phyloP scores from a whole-genome alignment of 345 rosid species.

The Citrus cavaleriei region DNA sequence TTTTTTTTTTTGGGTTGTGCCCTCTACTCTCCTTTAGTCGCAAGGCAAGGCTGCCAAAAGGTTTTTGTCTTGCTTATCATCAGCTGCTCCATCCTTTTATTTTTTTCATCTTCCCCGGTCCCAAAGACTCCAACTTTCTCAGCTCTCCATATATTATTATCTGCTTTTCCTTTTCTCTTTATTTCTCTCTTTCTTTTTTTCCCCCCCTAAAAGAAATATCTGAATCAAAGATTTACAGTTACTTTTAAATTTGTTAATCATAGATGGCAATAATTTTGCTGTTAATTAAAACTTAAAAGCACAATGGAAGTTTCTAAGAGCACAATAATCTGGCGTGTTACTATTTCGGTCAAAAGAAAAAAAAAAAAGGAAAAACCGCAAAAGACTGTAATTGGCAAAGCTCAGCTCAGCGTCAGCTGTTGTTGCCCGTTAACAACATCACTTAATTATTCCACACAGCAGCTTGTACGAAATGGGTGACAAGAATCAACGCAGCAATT shows the following conservation, averaged over 20 bases:
- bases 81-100: not conserved
- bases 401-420: too few relatives aligned
- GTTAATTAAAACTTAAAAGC: too few relatives aligned
- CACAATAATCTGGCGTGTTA: not conserved
- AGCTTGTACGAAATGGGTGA: constrained; percentile 7
- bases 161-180: too few relatives aligned
- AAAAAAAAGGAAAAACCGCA: too few relatives aligned
- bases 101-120: not conserved
- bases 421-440: constrained; percentile 10
- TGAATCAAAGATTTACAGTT: not conserved
- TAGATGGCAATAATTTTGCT: not conserved
- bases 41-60: constrained; percentile 26
- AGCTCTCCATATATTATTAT: not conserved
- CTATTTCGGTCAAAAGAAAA: constrained; percentile 12
- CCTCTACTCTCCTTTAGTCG: not conserved
- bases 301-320: not conserved
- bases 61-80: not conserved
- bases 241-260: too few relatives aligned
- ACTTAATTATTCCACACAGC: not conserved
- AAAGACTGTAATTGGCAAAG: too few relatives aligned
- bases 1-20: too few relatives aligned
- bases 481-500: constrained; percentile 15
- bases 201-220: too few relatives aligned
- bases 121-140: not conserved
- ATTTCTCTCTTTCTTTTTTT: too few relatives aligned